A percentile compares a stretch with the other conserved stretches of the same genome.
phyloP scores from a whole-genome alignment of 768 basidiomycete genomes.

The Agaricus bisporus region DNA sequence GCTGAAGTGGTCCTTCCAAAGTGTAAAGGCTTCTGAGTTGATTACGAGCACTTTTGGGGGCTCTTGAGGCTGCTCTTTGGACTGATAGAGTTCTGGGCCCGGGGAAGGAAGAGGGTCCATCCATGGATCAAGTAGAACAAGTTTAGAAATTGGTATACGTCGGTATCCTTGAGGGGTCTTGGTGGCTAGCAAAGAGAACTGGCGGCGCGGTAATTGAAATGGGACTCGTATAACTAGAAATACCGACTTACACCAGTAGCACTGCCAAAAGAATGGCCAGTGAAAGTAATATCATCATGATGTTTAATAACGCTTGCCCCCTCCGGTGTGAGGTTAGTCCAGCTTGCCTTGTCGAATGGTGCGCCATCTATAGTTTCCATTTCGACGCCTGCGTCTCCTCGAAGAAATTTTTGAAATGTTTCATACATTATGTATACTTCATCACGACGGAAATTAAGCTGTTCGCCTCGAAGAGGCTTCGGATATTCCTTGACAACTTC shows the following conservation, averaged over 20 bases:
- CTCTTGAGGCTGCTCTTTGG: slow-evolving; percentile 2
- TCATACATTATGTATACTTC: slow-evolving; percentile 64
- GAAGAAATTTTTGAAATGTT: slow-evolving; percentile 53
- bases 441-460: slow-evolving; percentile 60
- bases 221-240: background rate
- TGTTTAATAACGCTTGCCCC: slow-evolving; percentile 23
- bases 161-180: slow-evolving; percentile 33
- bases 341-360: slow-evolving; percentile 32
- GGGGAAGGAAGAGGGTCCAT: slow-evolving; percentile 66
- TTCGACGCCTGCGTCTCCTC: slow-evolving; percentile 23
- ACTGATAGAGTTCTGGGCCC: slow-evolving; percentile 34
- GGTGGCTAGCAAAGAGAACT: slow-evolving; percentile 56
- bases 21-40: slow-evolving; percentile 72
- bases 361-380: slow-evolving; percentile 33
- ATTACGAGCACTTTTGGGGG: slow-evolving; percentile 53
- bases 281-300: slow-evolving; percentile 29
- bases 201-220: slow-evolving; percentile 9
- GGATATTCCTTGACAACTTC: slow-evolving; percentile 21
- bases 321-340: slow-evolving; percentile 24
- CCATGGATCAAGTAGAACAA: slow-evolving; percentile 79
- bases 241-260: slow-evolving; percentile 35
- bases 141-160: slow-evolving; percentile 48
- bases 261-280: slow-evolving; percentile 43
- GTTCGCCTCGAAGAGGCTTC: slow-evolving; percentile 55
- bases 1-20: slow-evolving; percentile 73